Conservation (phyloP, 2,329 filamentous ascomycete genomes). For the Dissoconium aciculare region DNA sequence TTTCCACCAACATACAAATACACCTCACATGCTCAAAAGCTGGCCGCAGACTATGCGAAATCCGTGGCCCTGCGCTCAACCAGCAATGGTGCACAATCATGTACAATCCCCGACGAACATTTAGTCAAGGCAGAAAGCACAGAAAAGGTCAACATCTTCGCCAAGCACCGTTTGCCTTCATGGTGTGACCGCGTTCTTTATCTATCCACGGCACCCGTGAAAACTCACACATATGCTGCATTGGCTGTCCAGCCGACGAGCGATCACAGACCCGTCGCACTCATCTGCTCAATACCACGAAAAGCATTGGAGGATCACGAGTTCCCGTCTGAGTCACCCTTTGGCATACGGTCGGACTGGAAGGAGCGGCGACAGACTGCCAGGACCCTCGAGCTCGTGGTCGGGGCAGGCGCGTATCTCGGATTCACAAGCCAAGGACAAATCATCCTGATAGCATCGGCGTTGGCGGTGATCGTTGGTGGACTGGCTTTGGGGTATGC, state of each 20-base stretch:
- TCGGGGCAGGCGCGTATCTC: slow-evolving; percentile 44
- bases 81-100: no score
- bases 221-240: slow-evolving; percentile 50
- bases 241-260: slow-evolving; percentile 68
- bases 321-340: slow-evolving; percentile 34
- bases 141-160: slow-evolving; percentile 39
- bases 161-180: slow-evolving; percentile 68
- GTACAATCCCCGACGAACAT: slow-evolving; percentile 6
- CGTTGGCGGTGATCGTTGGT: not conserved
- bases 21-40: slow-evolving; percentile 28
- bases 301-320: slow-evolving; percentile 15
- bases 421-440: slow-evolving; percentile 33
- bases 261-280: slow-evolving; percentile 73
- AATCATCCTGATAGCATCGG: slow-evolving; percentile 17
- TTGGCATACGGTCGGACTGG: slow-evolving; percentile 44
- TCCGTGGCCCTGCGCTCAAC: slow-evolving; percentile 3
- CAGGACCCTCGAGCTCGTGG: slow-evolving; percentile 42
- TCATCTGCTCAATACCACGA: slow-evolving; percentile 50
- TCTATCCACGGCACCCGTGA: slow-evolving; percentile 36
- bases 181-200: slow-evolving; percentile 91
- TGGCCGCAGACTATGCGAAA: slow-evolving; percentile 16
- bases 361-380: slow-evolving; percentile 38
- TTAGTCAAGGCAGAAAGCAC: slow-evolving; percentile 1
- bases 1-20: slow-evolving; percentile 97
- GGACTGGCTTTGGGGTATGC: not conserved